Conservation (phyloP, 495 filamentous ascomycete genomes). For the Corynascus novoguineensis region DNA sequence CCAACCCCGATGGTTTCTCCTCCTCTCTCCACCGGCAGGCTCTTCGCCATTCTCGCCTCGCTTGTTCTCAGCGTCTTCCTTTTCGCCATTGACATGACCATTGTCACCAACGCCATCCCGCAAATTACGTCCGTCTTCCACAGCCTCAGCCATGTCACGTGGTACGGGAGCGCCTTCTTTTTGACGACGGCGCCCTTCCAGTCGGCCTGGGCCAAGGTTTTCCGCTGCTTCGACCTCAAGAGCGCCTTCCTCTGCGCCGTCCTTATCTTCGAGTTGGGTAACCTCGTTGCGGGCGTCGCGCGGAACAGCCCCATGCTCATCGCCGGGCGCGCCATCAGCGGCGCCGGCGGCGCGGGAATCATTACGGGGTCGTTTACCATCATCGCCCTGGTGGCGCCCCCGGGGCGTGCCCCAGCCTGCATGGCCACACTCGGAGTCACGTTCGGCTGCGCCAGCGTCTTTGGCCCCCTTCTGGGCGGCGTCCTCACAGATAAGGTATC, state of each 20-base stretch:
- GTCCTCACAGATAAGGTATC: conserved; percentile 49
- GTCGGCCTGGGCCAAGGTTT: not conserved
- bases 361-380: conserved; percentile 61
- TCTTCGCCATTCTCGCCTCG: not conserved
- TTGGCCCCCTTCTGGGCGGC: conserved; percentile 69
- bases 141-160: not conserved
- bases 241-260: conserved; percentile 20
- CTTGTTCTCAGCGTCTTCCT: not conserved
- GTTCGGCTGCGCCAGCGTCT: conserved; percentile 58
- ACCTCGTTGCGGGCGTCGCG: conserved; percentile 37
- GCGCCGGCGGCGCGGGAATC: conserved; percentile 70
- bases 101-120: not conserved
- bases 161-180: not conserved
- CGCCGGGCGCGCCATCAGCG: conserved; percentile 67
- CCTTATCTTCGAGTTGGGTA: conserved; percentile 38
- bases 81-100: not conserved
- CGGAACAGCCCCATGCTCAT: conserved; percentile 54
- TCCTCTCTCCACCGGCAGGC: not conserved
- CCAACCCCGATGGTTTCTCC: not conserved
- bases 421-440: conserved; percentile 33
- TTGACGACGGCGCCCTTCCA: not conserved
- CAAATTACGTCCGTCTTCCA: not conserved
- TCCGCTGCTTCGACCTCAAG: conserved; percentile 17
- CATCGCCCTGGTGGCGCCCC: conserved; percentile 65
- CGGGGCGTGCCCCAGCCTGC: conserved; percentile 51